Evolutionary conservation across 768 basidiomycete species (phyloP), one percentile per base, ranked within the genome.

Genomic region (Suillus brevipes): DNA sequence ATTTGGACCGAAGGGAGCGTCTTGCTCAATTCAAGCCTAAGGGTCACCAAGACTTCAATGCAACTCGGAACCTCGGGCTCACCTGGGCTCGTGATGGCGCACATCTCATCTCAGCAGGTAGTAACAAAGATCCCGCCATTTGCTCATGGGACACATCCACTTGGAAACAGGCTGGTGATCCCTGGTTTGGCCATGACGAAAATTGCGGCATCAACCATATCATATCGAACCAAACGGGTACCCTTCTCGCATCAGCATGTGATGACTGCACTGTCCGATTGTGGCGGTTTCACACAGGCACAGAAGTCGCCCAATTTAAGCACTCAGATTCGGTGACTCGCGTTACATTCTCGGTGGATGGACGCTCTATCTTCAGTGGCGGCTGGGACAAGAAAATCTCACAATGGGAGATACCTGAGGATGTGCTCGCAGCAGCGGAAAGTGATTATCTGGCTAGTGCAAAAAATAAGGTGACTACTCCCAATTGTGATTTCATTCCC

Each of bases 21-120:
- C 49, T 50, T 50, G 49, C 25, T 50, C 49, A 28, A 50, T 50
- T 50, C 49, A 50, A n/a, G n/a, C n/a, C n/a, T n/a, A n/a, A 50
- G 0, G 25, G 25, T 14, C 14, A 50, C 3, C 0, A 7, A 7
- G 49, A 28, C 14, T 28, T 50, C 25, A 50, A 50, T 25, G 8
- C 8, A 7, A 13, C 49, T 16, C 1, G 6, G 25, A 50, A 28
- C 49, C 0, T 2, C 14, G 25, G 14, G 14, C 23, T 50, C 49
- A 28, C 49, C 14, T 50, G 49, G 49, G 16, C 49, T 28, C 49
- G 6, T 28, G 49, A 28, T 50, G 49, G 7, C 6, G 25, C 25
- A 14, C 25, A 50, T 50, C 49, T 50, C 25, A 6, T 50, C 25
- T 50, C 25, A 50, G 49, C 25, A 16, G 49, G 49, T 4, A 2